These are phyloP conservation scores for Babesia sp. DNA, from an alignment of 169 alveolate species.

Conservation along the genomic window DNA sequence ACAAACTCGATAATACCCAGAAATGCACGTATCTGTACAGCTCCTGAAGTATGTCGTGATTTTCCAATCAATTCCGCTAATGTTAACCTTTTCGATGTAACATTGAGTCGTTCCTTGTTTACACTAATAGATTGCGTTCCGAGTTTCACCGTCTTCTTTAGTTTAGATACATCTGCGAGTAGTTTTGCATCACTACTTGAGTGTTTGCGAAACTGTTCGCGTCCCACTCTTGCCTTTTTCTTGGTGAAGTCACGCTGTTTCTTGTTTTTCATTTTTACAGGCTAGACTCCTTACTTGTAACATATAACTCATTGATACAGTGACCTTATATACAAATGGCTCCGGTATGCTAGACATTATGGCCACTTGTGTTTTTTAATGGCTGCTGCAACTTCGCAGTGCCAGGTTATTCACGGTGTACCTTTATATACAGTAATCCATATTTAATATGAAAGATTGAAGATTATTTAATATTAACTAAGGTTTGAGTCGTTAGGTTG, in stretches of 20 bases:
- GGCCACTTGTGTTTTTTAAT: not conserved
- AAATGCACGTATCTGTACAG: constrained; percentile 47
- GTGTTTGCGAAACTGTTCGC: constrained; percentile 40
- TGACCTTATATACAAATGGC: too few relatives aligned
- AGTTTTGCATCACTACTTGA: constrained; percentile 51
- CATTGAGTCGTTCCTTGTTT: constrained; percentile 59
- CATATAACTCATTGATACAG: not conserved
- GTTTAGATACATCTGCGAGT: constrained; percentile 27
- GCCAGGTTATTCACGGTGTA: too few relatives aligned
- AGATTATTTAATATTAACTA: too few relatives aligned
- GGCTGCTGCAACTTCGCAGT: not conserved
- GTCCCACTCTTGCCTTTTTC: constrained; percentile 45
- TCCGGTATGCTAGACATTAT: not conserved
- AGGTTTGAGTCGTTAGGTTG: too few relatives aligned
- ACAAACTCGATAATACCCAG: constrained; percentile 50
- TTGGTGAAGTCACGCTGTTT: constrained; percentile 27
- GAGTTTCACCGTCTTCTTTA: constrained; percentile 51
- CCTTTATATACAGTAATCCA: too few relatives aligned
- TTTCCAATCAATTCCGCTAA: constrained; percentile 60
- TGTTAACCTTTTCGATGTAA: constrained; percentile 55
- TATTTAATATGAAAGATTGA: too few relatives aligned
- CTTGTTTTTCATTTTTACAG: constrained; percentile 18
- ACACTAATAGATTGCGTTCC: constrained; percentile 52
- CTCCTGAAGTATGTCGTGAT: constrained; percentile 49
- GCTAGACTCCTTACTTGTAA: not conserved